Percentiles rank a stretch among this genome's conserved stretches.
phyloP scores from a whole-genome alignment of 163 green algal genomes.

The Chlamydomonas reinhardtii region DNA sequence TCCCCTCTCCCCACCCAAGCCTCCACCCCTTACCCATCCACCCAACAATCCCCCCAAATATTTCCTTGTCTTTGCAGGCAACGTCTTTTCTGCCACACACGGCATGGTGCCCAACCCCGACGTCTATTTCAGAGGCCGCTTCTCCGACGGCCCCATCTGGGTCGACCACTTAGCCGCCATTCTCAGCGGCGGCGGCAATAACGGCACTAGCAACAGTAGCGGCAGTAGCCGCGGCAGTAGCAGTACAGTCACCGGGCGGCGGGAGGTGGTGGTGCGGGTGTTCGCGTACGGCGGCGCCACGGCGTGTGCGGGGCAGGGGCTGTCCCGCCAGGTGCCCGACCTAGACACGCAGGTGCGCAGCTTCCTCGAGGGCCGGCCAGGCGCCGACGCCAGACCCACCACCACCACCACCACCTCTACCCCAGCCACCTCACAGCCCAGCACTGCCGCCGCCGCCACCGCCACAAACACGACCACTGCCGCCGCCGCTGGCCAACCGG shows the following conservation, averaged over 20 bases:
- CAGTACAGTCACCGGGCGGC: no score
- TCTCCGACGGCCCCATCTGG: slow-evolving; percentile 36
- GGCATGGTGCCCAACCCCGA: not conserved
- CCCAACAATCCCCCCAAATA: no score
- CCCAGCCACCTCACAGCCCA: no score
- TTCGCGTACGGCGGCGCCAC: slow-evolving; percentile 28
- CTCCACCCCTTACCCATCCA: not conserved
- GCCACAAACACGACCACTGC: no score
- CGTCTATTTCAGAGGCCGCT: slow-evolving; percentile 25
- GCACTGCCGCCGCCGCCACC: no score
- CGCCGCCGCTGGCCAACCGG: no score
- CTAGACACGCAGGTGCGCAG: not conserved
- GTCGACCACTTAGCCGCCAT: not conserved
- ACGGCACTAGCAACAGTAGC: not conserved
- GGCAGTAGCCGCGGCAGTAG: no score
- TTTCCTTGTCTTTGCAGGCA: no score
- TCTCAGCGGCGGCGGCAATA: not conserved
- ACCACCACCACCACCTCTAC: not conserved
- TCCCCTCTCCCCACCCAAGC: no score
- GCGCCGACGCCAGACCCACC: no score
- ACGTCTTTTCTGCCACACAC: not conserved
- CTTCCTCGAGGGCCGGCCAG: not conserved
- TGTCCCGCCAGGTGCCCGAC: not conserved
- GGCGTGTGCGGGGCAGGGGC: not conserved
- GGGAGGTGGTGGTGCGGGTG: not conserved